Percentiles rank a stretch among this genome's conserved stretches.
phyloP scores from a whole-genome alignment of 306 rosid species.

The Luffa aegyptiaca region DNA sequence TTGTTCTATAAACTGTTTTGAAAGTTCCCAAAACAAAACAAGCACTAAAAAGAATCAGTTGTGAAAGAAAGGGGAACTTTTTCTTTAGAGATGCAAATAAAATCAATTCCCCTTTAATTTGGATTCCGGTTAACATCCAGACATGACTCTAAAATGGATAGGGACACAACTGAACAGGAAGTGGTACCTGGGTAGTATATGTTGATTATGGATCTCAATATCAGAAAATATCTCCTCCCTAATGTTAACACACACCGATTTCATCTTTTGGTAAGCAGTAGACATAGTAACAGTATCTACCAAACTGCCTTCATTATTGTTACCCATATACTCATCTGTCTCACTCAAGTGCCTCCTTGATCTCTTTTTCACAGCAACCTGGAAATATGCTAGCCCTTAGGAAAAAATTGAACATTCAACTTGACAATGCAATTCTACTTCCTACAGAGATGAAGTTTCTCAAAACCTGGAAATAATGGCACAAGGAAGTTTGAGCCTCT shows the following conservation, averaged over 20 bases:
- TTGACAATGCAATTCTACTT: conserved; percentile 12
- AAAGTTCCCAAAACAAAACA: neutral
- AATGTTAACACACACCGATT: conserved; percentile 53
- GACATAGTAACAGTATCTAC: conserved; percentile 45
- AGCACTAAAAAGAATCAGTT: neutral
- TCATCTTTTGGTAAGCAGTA: conserved; percentile 88
- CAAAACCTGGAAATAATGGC: conserved; percentile 93
- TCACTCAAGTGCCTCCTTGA: conserved; percentile 75
- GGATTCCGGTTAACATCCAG: neutral
- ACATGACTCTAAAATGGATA: neutral
- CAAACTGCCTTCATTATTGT: conserved; percentile 53
- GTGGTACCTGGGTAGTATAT: conserved; percentile 89
- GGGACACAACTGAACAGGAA: neutral
- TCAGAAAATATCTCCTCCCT: conserved; percentile 70
- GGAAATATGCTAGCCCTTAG: conserved; percentile 18
- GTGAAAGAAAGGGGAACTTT: neutral
- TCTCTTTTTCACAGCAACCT: conserved; percentile 95
- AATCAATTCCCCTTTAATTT: neutral
- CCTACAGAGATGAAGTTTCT: conserved; percentile 11
- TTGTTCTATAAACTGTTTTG: neutral
- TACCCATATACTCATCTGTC: conserved; percentile 80
- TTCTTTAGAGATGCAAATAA: neutral
- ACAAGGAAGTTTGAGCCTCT: conserved; percentile 79
- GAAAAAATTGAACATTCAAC: conserved; percentile 4
- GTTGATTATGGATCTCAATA: conserved; percentile 82